Evolutionary conservation across 371 early-diverging fungal genomes (phyloP).

Genomic region (Haplosporangium sp.): DNA sequence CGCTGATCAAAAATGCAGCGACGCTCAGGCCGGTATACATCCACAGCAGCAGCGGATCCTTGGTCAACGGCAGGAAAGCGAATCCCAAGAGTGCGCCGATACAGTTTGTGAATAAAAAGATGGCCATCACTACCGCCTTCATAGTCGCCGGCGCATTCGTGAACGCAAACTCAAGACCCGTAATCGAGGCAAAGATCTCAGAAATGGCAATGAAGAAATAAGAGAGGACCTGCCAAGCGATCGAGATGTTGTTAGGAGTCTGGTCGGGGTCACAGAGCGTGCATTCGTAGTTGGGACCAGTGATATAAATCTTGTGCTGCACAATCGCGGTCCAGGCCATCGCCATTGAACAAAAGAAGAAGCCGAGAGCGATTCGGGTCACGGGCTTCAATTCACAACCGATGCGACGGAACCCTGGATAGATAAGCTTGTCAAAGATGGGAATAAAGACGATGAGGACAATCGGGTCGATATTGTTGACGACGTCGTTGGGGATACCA

Average conservation of each 20-base stretch:
- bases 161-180: constrained; percentile 85
- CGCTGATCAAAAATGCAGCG: constrained; percentile 56
- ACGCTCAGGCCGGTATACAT: constrained; percentile 69
- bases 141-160: constrained; percentile 76
- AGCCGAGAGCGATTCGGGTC: constrained; percentile 76
- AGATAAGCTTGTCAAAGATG: constrained; percentile 74
- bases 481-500: constrained; percentile 64
- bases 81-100: constrained; percentile 72
- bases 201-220: constrained; percentile 70
- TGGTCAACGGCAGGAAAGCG: constrained; percentile 69
- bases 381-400: constrained; percentile 74
- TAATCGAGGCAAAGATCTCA: constrained; percentile 76
- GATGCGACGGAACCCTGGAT: constrained; percentile 72
- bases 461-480: constrained; percentile 65
- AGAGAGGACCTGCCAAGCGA: constrained; percentile 74
- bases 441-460: constrained; percentile 77
- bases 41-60: constrained; percentile 72
- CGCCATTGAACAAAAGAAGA: constrained; percentile 68
- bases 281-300: constrained; percentile 65
- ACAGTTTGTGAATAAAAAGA: constrained; percentile 77
- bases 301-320: constrained; percentile 73
- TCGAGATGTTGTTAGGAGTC: constrained; percentile 63
- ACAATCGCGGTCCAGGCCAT: constrained; percentile 79
- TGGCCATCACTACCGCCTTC: constrained; percentile 80
- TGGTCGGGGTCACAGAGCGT: constrained; percentile 46